A percentile compares a stretch with the other conserved stretches of the same genome.
Conservation (phyloP, 768 basidiomycete species). For the Boletus rufocinnamomeus region DNA sequence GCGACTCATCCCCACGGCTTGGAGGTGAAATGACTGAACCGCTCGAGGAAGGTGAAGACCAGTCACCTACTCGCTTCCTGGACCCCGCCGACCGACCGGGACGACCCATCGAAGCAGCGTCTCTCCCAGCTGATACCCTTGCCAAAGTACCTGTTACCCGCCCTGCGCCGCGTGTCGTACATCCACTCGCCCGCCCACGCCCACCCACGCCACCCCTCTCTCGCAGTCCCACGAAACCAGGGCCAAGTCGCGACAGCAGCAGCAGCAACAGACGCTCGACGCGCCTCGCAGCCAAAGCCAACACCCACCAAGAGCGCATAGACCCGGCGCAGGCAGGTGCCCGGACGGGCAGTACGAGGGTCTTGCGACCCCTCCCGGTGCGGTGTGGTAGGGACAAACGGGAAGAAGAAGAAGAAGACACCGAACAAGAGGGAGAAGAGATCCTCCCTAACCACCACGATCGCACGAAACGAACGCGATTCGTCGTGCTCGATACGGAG, state of each 20-base stretch:
- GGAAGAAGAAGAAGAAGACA: not conserved
- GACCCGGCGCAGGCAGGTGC: slow-evolving; percentile 3
- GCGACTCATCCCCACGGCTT: not conserved
- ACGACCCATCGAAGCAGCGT: not conserved
- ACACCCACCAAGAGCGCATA: not conserved
- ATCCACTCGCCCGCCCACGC: not conserved
- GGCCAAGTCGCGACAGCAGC: not conserved
- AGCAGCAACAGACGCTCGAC: not conserved
- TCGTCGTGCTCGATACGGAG: slow-evolving; percentile 10
- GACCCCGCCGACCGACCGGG: not conserved
- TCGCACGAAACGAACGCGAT: slow-evolving; percentile 16
- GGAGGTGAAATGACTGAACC: not conserved
- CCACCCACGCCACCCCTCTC: slow-evolving; percentile 11
- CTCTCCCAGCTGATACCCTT: not conserved
- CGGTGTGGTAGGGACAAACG: no score
- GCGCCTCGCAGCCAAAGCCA: no score
- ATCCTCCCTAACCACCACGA: not conserved
- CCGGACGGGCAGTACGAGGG: not conserved
- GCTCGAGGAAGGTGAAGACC: not conserved
- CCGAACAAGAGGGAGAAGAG: not conserved
- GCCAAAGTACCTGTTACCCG: not conserved
- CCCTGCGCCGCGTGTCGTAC: not conserved
- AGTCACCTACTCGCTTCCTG: not conserved
- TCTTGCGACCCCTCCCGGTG: not conserved
- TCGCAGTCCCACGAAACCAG: not conserved